Base-by-base conservation (phyloP, 164 flowering plant genomes). In the Annona squamosa region DNA sequence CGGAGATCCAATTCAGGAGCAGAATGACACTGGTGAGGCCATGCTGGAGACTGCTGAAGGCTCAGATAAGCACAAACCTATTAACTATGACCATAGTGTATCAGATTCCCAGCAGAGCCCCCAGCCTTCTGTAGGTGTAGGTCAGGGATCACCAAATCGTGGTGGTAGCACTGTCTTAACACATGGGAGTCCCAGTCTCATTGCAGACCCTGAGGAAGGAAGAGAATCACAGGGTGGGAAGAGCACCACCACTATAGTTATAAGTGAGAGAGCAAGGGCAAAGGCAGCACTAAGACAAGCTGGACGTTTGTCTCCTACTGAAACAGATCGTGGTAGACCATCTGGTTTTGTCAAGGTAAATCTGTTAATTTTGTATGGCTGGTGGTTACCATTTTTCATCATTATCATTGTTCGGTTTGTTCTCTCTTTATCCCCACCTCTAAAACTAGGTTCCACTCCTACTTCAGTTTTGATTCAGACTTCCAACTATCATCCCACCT, bases 251-350 rank as follows among this genome's bases (percentile, higher is more conserved):
- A 43, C 85, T 1, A 87, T 92, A 44, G 84, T 84, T 70, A 48
- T 89, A 46, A 46, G 17, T 16, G 91, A 86, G 81, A 81, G 96
- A 79, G 97, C 97, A 10, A 86, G 79, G 75, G 68, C 79, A 75
- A 79, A 82, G 66, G 85, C 98, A 5, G 26, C 70, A 56, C 47
- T 76, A 18, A 85, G 96, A 72, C 87, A 79, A 69, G 84, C 85
- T 52, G 91, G 86, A 43, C 80, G 75, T 16, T 41, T 71, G 16
- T 16, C 80, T 52, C 42, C 88, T 47, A 63, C 85, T 43, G 13
- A 69, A 2, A 47, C 47, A 4, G 90, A 84, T 42, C 91, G 95
- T 65, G 95, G 87, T 47, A 79, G 93, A 74, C 68, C 72, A 10
- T 16, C n/a, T n/a, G 84, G 87, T 64, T 83, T 78, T 69, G 76